Conservation (phyloP, 2,329 filamentous ascomycete species). For the Aaosphaeria arxii region DNA sequence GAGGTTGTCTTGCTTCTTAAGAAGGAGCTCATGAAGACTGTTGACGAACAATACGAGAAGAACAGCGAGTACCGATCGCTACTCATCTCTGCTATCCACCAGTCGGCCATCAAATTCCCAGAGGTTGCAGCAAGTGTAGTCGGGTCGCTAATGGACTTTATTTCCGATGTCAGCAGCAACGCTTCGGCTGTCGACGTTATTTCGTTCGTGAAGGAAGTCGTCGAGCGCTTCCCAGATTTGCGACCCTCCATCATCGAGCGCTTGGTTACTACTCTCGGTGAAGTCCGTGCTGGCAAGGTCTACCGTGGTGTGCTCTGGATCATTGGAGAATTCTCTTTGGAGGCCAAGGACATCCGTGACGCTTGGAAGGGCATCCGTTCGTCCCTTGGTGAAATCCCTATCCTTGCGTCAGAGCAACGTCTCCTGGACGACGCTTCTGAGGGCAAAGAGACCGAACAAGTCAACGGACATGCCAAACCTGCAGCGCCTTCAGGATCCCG, state of each 20-base stretch:
- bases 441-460: constrained; percentile 62
- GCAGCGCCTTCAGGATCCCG: constrained; percentile 78
- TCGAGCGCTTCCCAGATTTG: constrained; percentile 93
- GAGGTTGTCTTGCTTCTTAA: constrained; percentile 95
- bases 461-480: constrained; percentile 76
- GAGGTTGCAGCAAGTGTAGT: constrained; percentile 97
- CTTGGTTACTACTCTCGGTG: constrained; percentile 83
- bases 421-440: constrained; percentile 75
- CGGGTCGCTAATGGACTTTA: constrained; percentile 97
- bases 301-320: constrained; percentile 98
- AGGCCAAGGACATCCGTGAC: constrained; percentile 90
- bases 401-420: constrained; percentile 90
- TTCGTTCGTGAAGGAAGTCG: constrained; percentile 97
- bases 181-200: constrained; percentile 96
- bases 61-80: constrained; percentile 63
- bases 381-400: constrained; percentile 94
- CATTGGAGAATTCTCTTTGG: constrained; percentile 92
- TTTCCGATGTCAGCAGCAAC: constrained; percentile 98
- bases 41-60: constrained; percentile 98
- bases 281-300: constrained; percentile 95
- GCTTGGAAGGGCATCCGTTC: constrained; percentile 95
- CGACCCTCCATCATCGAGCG: constrained; percentile 83
- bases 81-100: constrained; percentile 94
- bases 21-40: constrained; percentile 95
- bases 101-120: constrained; percentile 98